These are phyloP conservation scores for Lyophyllum decastes DNA, from an alignment of 768 basidiomycete genomes.

Conservation along the genomic window DNA sequence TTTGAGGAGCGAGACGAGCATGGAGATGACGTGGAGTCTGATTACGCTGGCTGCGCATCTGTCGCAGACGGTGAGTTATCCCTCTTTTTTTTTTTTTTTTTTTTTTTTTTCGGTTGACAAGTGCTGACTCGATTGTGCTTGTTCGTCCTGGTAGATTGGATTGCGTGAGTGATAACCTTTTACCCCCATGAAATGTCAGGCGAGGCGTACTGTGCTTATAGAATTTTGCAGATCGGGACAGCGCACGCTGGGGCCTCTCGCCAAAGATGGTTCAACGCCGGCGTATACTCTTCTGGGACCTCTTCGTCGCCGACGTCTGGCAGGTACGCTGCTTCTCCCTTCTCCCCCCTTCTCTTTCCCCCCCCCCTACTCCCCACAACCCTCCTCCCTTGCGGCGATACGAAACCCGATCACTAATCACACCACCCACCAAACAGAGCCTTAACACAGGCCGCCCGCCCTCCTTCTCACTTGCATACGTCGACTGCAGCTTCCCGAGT, in stretches of 20 bases:
- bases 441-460: conserved; percentile 73
- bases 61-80: conserved; percentile 57
- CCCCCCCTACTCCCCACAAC: no score
- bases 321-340: conserved; percentile 38
- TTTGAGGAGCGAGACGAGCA: conserved; percentile 60
- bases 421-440: conserved; percentile 41
- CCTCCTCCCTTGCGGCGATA: no score
- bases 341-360: background rate
- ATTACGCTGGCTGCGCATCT: conserved; percentile 67
- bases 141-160: conserved; percentile 47
- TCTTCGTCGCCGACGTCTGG: conserved; percentile 74
- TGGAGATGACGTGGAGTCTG: conserved; percentile 73
- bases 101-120: background rate
- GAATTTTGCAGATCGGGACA: conserved; percentile 56
- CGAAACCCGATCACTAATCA: no score
- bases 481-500: conserved; percentile 66
- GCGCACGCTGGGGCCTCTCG: conserved; percentile 62
- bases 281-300: conserved; percentile 75
- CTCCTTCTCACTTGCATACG: conserved; percentile 61
- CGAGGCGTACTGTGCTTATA: no score
- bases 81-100: background rate
- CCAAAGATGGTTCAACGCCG: conserved; percentile 65
- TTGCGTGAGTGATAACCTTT: conserved; percentile 56
- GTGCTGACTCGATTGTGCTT: background rate
- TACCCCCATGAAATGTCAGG: background rate